Evolutionary conservation across 495 filamentous ascomycete genomes (phyloP).

Genomic region (Aspergillus ostianus): DNA sequence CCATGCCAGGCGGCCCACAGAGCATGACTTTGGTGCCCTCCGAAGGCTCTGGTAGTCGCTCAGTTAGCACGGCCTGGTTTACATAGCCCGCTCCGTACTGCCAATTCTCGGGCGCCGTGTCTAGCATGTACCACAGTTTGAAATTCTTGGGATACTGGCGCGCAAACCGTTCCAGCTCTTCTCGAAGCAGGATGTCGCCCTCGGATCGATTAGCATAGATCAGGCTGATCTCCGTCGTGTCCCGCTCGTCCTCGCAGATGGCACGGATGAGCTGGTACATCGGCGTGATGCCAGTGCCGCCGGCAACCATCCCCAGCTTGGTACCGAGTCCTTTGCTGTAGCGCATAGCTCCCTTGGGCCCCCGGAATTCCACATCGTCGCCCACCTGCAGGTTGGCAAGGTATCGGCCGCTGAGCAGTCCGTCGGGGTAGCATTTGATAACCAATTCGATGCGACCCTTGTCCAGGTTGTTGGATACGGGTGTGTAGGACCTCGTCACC

Average conservation of each 20-base stretch:
- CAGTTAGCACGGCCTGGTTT: constrained; percentile 23
- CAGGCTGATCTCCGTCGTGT: constrained; percentile 46
- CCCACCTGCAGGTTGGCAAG: constrained; percentile 43
- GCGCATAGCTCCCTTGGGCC: constrained; percentile 49
- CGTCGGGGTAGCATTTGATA: constrained; percentile 49
- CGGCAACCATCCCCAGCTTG: constrained; percentile 49
- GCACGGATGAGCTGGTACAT: constrained; percentile 55
- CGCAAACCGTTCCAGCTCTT: constrained; percentile 49
- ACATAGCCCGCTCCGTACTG: constrained; percentile 23
- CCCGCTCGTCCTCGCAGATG: constrained; percentile 48
- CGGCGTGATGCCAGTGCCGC: constrained; percentile 57
- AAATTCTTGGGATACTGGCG: constrained; percentile 37
- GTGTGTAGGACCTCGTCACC: constrained; percentile 50
- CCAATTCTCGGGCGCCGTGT: constrained; percentile 28
- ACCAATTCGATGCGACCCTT: constrained; percentile 45
- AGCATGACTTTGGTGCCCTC: constrained; percentile 36
- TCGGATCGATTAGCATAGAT: constrained; percentile 46
- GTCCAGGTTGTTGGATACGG: constrained; percentile 52
- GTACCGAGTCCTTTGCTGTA: constrained; percentile 33
- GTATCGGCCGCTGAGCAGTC: constrained; percentile 46
- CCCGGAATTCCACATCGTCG: constrained; percentile 45
- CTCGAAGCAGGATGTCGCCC: constrained; percentile 39
- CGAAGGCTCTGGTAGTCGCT: constrained; percentile 23
- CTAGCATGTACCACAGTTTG: constrained; percentile 43
- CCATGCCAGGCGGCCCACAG: constrained; percentile 42